These are phyloP conservation scores for Zygosaccharomyces pseudobailii DNA, from an alignment of 1,139 yeast species.

Conservation along the genomic window DNA sequence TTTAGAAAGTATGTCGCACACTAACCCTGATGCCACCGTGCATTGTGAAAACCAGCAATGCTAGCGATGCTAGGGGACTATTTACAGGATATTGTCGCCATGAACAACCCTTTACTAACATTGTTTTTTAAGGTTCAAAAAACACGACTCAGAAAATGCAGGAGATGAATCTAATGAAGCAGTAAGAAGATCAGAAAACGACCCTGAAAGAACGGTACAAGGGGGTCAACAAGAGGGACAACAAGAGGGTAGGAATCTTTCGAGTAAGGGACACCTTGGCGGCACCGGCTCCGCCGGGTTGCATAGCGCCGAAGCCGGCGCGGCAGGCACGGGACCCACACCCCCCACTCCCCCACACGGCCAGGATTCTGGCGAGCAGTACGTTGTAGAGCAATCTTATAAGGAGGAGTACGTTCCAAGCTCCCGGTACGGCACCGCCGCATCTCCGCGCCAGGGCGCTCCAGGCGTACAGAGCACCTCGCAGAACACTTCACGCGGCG, in stretches of 20 bases:
- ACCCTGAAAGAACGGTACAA: not conserved
- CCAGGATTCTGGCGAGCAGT: not conserved
- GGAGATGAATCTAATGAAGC: not conserved
- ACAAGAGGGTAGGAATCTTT: not conserved
- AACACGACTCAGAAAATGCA: not conserved
- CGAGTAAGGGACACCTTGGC: not conserved
- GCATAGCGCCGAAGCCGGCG: not conserved
- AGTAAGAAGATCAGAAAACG: not conserved
- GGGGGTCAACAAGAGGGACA: not conserved
- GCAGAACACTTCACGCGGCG: not conserved
- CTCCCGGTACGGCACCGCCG: conserved; percentile 3
- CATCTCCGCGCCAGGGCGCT: not conserved
- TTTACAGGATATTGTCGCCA: not conserved
- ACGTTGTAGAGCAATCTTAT: no score
- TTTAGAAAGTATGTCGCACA: conserved; percentile 1
- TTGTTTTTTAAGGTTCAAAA: not conserved
- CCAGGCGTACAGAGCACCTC: not conserved
- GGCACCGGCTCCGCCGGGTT: not conserved
- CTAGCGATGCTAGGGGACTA: no score
- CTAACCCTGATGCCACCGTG: not conserved
- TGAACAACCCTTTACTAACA: not conserved
- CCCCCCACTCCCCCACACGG: not conserved
- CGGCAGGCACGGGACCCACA: not conserved
- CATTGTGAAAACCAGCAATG: no score
- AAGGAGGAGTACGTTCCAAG: conserved; percentile 1